Evolutionary conservation across 2,329 filamentous ascomycete genomes (phyloP).

Genomic region (Dothidotthia symphoricarpi): DNA sequence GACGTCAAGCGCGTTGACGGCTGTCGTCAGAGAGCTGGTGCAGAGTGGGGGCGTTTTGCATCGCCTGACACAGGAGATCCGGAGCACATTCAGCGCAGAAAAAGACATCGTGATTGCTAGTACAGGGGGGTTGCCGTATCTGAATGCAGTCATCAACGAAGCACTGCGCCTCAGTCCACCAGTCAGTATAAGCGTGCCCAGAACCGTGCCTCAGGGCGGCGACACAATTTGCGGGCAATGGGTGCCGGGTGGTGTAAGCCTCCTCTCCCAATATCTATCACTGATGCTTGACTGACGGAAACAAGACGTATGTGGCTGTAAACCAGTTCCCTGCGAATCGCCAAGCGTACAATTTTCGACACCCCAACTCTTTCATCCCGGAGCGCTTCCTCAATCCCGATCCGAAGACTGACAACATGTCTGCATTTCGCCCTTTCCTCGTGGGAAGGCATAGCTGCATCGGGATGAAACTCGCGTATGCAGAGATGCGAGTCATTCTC

Average conservation of each 20-base stretch:
- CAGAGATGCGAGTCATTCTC: slow-evolving; percentile 39
- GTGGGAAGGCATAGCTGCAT: slow-evolving; percentile 30
- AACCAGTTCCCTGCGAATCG: slow-evolving; percentile 31
- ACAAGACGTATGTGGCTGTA: slow-evolving; percentile 29
- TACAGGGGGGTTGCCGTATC: slow-evolving; percentile 22
- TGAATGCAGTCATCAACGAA: slow-evolving; percentile 42
- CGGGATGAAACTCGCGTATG: slow-evolving; percentile 30
- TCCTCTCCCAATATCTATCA: not conserved
- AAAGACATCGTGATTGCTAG: slow-evolving; percentile 22
- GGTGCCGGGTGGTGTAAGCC: slow-evolving; percentile 23
- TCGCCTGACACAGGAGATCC: slow-evolving; percentile 24
- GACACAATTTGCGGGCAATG: slow-evolving; percentile 22
- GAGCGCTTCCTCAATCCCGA: slow-evolving; percentile 32
- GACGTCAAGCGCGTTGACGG: slow-evolving; percentile 41
- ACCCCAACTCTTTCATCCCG: slow-evolving; percentile 34
- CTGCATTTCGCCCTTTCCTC: slow-evolving; percentile 27
- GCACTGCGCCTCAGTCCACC: slow-evolving; percentile 35
- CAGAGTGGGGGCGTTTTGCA: slow-evolving; percentile 28
- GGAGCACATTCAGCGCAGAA: slow-evolving; percentile 21
- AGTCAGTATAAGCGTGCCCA: slow-evolving; percentile 16
- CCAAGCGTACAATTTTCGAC: slow-evolving; percentile 27
- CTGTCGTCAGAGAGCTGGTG: slow-evolving; percentile 35
- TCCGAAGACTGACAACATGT: slow-evolving; percentile 21
- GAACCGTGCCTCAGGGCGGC: slow-evolving; percentile 23
- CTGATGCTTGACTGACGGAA: not conserved